A percentile compares a stretch with the other conserved stretches of the same genome.
These are phyloP conservation scores for Brassica napus DNA, from an alignment of 345 rosid genomes.

Conservation along the genomic window DNA sequence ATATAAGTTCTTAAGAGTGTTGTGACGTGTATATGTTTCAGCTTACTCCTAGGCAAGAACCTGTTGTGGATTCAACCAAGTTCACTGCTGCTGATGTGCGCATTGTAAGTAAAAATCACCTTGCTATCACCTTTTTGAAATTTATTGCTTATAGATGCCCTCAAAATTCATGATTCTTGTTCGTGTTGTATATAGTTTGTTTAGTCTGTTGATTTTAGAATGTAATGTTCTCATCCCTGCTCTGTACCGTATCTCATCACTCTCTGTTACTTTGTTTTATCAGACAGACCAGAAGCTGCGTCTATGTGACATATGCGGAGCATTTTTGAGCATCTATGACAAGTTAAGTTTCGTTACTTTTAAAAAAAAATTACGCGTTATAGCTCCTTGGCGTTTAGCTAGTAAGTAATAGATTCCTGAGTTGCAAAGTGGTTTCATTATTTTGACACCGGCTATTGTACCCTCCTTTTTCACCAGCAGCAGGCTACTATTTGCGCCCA, in stretches of 20 bases:
- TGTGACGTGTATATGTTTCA: conserved; percentile 39
- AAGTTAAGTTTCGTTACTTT: conserved; percentile 55
- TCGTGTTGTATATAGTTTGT: not conserved
- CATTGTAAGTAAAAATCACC: conserved; percentile 58
- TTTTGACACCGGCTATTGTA: conserved; percentile 80
- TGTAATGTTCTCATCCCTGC: conserved; percentile 9
- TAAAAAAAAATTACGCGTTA: conserved; percentile 27
- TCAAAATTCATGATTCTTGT: not conserved
- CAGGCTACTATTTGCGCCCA: conserved; percentile 99
- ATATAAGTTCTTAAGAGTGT: conserved; percentile 9
- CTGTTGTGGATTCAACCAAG: conserved; percentile 72
- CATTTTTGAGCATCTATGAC: conserved; percentile 97
- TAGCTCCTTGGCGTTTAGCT: conserved; percentile 22
- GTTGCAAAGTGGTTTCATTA: conserved; percentile 83
- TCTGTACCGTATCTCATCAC: not conserved
- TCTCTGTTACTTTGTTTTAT: conserved; percentile 18
- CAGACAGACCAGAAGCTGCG: conserved; percentile 99
- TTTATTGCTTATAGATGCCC: not conserved
- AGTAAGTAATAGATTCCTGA: conserved; percentile 55
- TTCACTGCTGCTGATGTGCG: conserved; percentile 97
- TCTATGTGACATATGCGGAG: conserved; percentile 99
- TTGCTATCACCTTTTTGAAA: conserved; percentile 5
- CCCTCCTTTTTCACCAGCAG: conserved; percentile 99
- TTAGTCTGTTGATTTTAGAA: not conserved
- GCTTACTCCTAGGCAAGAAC: conserved; percentile 83